These are phyloP conservation scores for Leavenworthia alabamica DNA, from an alignment of 345 rosid species.

Conservation along the genomic window DNA sequence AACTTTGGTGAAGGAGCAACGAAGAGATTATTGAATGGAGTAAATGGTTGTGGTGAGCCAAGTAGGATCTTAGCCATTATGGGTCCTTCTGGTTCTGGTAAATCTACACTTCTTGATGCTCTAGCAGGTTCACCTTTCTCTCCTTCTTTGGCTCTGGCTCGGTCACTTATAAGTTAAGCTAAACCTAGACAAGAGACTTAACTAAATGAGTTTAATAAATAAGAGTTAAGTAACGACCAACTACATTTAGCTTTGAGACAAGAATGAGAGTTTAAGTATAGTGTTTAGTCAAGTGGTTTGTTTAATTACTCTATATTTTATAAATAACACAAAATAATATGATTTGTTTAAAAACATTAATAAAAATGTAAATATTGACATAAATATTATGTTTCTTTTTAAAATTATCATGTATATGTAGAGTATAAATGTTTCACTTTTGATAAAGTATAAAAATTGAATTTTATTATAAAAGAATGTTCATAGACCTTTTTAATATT, in stretches of 20 bases:
- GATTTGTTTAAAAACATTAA: no score
- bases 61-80: slow-evolving; percentile 75
- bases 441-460: no score
- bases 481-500: no score
- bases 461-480: no score
- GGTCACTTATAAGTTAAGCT: neutral
- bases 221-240: neutral
- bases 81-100: slow-evolving; percentile 97
- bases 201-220: neutral
- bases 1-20: slow-evolving; percentile 54
- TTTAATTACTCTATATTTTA: no score
- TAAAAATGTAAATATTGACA: no score
- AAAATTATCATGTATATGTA: no score
- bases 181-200: neutral
- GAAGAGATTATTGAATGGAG: slow-evolving; percentile 56
- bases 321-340: no score
- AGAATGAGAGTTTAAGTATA: no score
- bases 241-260: neutral
- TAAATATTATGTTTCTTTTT: no score
- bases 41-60: slow-evolving; percentile 68
- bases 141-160: neutral
- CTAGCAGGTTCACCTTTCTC: slow-evolving; percentile 52
- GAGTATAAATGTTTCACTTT: no score
- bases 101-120: slow-evolving; percentile 85
- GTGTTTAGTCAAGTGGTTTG: no score